A percentile compares a stretch with the other conserved stretches of the same genome.
These are phyloP conservation scores for Marchantia polymorpha DNA, from an alignment of 225 moss, liverwort and hornwort species.

Conservation along the genomic window DNA sequence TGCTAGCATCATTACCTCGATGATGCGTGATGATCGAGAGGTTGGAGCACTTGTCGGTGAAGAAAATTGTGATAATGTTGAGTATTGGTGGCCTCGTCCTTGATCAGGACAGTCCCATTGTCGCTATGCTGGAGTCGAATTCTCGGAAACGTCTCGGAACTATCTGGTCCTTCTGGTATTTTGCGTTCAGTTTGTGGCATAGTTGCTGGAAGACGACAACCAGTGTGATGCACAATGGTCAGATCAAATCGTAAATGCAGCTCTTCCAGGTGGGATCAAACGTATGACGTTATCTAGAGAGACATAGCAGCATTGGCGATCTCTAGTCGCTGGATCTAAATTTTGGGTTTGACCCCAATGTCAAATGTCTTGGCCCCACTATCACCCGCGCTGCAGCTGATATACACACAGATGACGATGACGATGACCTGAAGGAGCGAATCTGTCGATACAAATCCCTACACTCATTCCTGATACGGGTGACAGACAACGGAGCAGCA, in stretches of 20 bases:
- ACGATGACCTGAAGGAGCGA: no score
- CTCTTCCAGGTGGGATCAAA: not conserved
- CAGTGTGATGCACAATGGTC: not conserved
- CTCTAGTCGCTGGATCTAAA: no score
- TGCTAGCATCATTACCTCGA: constrained; percentile 24
- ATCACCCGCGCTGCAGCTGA: no score
- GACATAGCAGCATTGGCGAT: no score
- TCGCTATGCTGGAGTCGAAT: constrained; percentile 44
- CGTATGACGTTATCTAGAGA: no score
- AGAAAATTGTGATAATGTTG: constrained; percentile 43
- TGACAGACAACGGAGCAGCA: not conserved
- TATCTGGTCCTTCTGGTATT: constrained; percentile 49
- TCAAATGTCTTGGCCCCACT: no score
- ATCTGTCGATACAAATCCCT: no score
- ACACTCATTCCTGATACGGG: no score
- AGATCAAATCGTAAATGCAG: not conserved
- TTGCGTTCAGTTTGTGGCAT: constrained; percentile 48
- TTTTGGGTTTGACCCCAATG: no score
- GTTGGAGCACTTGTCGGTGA: constrained; percentile 45
- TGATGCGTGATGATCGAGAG: constrained; percentile 49
- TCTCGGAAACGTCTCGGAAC: constrained; percentile 47
- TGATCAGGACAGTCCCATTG: constrained; percentile 41
- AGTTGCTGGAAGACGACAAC: constrained; percentile 25
- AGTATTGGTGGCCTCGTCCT: constrained; percentile 33
- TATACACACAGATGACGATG: no score